Conservation (phyloP, 169 alveolate genomes). For the Babesia ovata region DNA sequence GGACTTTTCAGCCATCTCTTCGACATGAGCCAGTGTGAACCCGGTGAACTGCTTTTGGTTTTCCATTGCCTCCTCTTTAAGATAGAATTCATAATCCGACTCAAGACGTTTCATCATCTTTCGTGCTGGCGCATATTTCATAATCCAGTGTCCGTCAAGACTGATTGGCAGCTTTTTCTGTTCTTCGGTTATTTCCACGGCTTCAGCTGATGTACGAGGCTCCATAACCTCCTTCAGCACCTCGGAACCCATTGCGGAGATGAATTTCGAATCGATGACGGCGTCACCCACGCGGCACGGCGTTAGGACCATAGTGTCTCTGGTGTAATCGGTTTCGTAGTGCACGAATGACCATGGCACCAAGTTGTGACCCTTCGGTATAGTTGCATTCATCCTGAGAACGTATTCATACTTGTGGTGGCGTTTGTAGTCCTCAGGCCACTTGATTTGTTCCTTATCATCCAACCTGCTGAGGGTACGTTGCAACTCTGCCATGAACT, state of each 20-base stretch:
- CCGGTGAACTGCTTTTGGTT: conserved; percentile 19
- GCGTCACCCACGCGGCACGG: conserved; percentile 42
- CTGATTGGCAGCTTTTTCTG: conserved; percentile 41
- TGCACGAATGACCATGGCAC: conserved; percentile 65
- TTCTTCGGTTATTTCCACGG: background rate
- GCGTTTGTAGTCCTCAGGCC: conserved; percentile 48
- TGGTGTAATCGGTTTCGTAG: conserved; percentile 38
- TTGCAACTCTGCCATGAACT: conserved; percentile 67
- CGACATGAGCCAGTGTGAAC: conserved; percentile 13
- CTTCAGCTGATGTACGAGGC: background rate
- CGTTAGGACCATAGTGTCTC: conserved; percentile 14
- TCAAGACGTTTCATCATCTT: conserved; percentile 45
- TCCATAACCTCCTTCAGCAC: conserved; percentile 15
- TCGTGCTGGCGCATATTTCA: conserved; percentile 57
- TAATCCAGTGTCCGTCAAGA: conserved; percentile 64
- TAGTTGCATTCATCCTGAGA: conserved; percentile 38
- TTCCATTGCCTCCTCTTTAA: conserved; percentile 36
- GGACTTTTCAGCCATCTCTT: conserved; percentile 21
- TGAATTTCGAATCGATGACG: conserved; percentile 19
- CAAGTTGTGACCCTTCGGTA: conserved; percentile 42
- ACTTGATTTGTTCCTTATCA: conserved; percentile 41
- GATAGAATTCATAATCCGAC: conserved; percentile 44
- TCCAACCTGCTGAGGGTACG: conserved; percentile 53
- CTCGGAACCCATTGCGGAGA: conserved; percentile 47
- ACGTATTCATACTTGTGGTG: conserved; percentile 51